Percentiles rank a stretch among this genome's conserved stretches.
phyloP scores from a whole-genome alignment of 805 yeast genomes.

The Nakazawaea anatomiae region DNA sequence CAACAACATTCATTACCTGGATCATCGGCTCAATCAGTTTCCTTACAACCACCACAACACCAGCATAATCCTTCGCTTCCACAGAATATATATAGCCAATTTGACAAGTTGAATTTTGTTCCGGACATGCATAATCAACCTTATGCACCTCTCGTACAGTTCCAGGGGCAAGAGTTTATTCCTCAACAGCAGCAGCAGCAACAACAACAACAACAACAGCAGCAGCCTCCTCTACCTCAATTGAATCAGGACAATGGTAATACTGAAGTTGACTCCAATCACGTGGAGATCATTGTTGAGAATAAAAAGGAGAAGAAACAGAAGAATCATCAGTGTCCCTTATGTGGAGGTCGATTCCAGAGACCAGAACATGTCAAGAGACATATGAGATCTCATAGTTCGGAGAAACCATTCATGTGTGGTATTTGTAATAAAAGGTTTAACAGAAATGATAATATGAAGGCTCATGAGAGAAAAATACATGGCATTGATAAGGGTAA shows the following conservation, averaged over 20 bases:
- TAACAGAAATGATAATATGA: conserved; percentile 54
- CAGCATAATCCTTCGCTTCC: conserved; percentile 7
- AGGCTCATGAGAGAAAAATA: conserved; percentile 57
- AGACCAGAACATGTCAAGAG: conserved; percentile 70
- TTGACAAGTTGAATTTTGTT: conserved; percentile 6
- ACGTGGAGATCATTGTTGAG: conserved; percentile 15
- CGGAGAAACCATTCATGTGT: conserved; percentile 53
- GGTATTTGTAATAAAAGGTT: conserved; percentile 48
- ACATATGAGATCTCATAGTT: conserved; percentile 52
- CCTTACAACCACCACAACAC: neutral
- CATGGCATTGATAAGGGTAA: conserved; percentile 24
- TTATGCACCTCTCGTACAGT: conserved; percentile 6
- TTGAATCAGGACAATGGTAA: no score
- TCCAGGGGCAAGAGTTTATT: neutral
- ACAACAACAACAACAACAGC: conserved; percentile 12
- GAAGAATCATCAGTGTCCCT: conserved; percentile 59
- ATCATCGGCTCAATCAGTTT: no score
- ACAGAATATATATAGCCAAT: conserved; percentile 2
- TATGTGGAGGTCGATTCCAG: conserved; percentile 58
- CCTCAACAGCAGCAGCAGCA: conserved; percentile 13
- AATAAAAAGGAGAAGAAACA: conserved; percentile 31
- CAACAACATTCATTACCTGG: no score
- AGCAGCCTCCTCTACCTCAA: neutral
- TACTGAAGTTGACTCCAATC: no score
- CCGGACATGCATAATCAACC: conserved; percentile 10